Base-by-base conservation (phyloP, 176 grass and related monocot genomes). In the Lolium rigidum region DNA sequence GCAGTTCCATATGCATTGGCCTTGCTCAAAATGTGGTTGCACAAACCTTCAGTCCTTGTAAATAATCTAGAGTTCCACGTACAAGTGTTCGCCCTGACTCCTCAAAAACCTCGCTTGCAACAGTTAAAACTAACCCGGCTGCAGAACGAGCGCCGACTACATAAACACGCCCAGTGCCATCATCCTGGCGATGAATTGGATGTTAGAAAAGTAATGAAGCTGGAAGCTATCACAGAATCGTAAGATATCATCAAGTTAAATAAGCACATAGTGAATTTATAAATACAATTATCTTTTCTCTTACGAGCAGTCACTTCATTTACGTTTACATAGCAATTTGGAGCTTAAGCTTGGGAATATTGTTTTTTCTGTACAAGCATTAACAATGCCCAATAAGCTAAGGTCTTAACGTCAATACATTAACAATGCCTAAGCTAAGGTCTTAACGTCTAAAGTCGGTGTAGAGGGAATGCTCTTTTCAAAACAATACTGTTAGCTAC, bases 31-130 rank as follows among this genome's bases (percentile, higher is more conserved):
- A 80, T 51, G 50, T 44, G 54, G 84, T 78, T 61, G 59, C 56
- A 84, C 87, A 90, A 88, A 99, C 97, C 97, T 99, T 99, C 38
- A 99, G 79, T 73, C 97, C 97, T 91, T 99, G 97, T 57, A 99
- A 88, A 84, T 99, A 99, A 84, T 99, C 97, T 61, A 99, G 92
- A 82, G 97, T 99, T 77, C 97, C 97, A 62, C 97, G 94, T 9
- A 98, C 97, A 83, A 98, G 90, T 43, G 93, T 92, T 62, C 97
- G 84, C 49, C 93, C 97, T 28, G 97, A 98, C 24, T 98, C 97
- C 86, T 98, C 97, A 86, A 98, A 98, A 89, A 94, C 91, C 81
- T 98, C 97, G 86, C 97, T 98, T 76, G 92, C 93, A 91, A 98
- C 76, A 82, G 92, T 98, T 81, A 98, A 92, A 71, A 92, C 69